Base-by-base conservation (phyloP, 2,329 filamentous ascomycete species). In the Ascochyta rabiei region DNA sequence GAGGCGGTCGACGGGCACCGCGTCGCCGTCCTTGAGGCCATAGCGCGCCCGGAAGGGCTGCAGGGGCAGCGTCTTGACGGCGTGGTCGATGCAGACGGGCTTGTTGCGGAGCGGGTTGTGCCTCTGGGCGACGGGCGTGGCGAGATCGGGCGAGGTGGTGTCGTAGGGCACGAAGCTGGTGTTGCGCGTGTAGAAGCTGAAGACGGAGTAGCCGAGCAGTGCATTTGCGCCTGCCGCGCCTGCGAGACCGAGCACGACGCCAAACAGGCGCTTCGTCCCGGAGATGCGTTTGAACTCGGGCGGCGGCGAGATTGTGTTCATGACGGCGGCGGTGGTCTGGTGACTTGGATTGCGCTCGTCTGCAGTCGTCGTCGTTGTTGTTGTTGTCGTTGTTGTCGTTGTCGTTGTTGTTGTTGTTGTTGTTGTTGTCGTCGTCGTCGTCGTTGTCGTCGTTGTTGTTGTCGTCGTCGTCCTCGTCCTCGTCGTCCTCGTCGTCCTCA, bases 151-250 rank as follows among this genome's bases (percentile, higher is more conserved):
- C 1, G 64, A 58, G 0, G 66, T 59, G 13, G 62, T 52, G 57
- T 72, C 68, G 61, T 70, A 74, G 1, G 73, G 73, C 0, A 74
- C 62, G 58, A 76, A 76, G 41, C 63, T 68, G 0, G 73, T 75
- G 49, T 67, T 57, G 57, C 71, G 71, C 26, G 73, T 69, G 56
- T 68, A 74, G 62, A 69, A 68, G 45, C 57, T 64, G 62, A 75
- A 74, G 51, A 60, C 63, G 30, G 65, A 61, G 70, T 75, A 76
- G 48, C 68, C 71, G 39, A 74, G 54, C 18, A 64, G 53, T 19
- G 65, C 60, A 46, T 75, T 73, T 38, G 66, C 64, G 45, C 61
- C 60, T 19, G 61, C 57, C 12, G 66, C 72, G 60, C 69, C 70
- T 4, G 62, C 59, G 48, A 75, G 64, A 43, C 72, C 72, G 33